Base-by-base conservation (phyloP, 305 asterid genomes). In the Fraxinus angustifolia region DNA sequence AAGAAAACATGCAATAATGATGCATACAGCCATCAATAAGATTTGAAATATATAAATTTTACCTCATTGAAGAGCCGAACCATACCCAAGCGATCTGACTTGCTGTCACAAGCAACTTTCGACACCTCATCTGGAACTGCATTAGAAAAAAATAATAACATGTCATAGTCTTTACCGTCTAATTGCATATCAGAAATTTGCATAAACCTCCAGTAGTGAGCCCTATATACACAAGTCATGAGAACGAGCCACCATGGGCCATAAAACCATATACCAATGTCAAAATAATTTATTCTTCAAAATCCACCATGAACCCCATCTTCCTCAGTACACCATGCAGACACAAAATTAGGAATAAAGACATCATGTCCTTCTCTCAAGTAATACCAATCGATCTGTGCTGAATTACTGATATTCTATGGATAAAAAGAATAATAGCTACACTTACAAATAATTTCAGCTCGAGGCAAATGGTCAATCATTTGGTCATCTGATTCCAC, bases 51-150 rank as follows among this genome's bases (percentile, higher is more conserved):
- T 19, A 58, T 4, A 35, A 58, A 81, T 19, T 19, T 82, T 83
- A 93, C 99, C 98, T 91, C 93, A 80, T 95, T 95, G 78, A 88
- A 95, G 75, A 91, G 88, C 84, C 87, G 88, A 80, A 92, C 94
- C 86, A 93, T 76, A 80, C 86, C 90, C 82, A 91, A 77, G n/a
- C 93, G 94, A 78, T 89, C 92, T 35, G 89, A 81, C 34, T 85
- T 89, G 72, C 80, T 82, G 85, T 93, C 98, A 83, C 87, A 88
- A 78, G 95, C 91, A 81, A 85, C 86, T 28, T 84, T 88, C 65
- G 84, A 77, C 23, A 90, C 88, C 83, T 91, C 97, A 81, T 89
- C 92, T 1, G 92, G 76, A 81, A 97, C 99, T 95, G 97, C 84
- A 86, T 73, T 53, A 79, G 75, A 71, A 75, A 81, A 74, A 16